Percentiles rank a stretch among this genome's conserved stretches.
Evolutionary conservation across 2,329 filamentous ascomycete species (phyloP).

Genomic region (Knoxdaviesia proteae): DNA sequence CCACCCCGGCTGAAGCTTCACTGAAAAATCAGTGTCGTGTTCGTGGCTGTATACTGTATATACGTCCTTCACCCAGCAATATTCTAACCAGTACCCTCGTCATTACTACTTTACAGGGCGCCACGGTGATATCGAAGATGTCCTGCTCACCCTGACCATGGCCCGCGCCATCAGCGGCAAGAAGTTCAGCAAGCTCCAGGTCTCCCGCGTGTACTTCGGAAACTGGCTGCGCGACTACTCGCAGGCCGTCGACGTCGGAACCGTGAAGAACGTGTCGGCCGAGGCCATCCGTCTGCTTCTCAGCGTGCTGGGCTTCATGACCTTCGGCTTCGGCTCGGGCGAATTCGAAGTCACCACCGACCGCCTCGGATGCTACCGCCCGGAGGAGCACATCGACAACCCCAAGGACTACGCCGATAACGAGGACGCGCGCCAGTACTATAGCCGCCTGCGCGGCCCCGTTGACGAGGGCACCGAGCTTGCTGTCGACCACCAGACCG

Average conservation of each 20-base stretch:
- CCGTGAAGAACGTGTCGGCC: constrained; percentile 73
- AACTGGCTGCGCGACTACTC: constrained; percentile 92
- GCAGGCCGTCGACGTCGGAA: constrained; percentile 83
- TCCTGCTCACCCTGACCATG: constrained; percentile 50
- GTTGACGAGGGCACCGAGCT: constrained; percentile 64
- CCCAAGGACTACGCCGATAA: constrained; percentile 82
- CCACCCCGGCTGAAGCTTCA: no score
- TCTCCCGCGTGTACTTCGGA: constrained; percentile 84
- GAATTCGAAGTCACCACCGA: constrained; percentile 73
- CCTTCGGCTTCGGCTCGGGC: constrained; percentile 66
- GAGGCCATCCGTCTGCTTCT: constrained; percentile 80
- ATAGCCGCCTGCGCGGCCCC: constrained; percentile 59
- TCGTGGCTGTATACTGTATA: no score
- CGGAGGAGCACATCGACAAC: constrained; percentile 57
- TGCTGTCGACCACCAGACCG: constrained; percentile 51
- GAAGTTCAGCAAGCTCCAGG: constrained; percentile 74
- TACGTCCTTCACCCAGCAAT: no score
- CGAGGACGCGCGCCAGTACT: constrained; percentile 63
- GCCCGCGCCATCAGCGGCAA: constrained; percentile 35
- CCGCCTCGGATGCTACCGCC: constrained; percentile 59
- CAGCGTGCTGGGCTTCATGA: constrained; percentile 78
- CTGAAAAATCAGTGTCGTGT: no score
- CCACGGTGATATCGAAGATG: constrained; percentile 85
- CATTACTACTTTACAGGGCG: constrained; percentile 31
- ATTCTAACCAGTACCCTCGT: background rate